These are phyloP conservation scores for Sporopachydermia lactativora DNA, from an alignment of 805 yeast genomes.

Conservation along the genomic window DNA sequence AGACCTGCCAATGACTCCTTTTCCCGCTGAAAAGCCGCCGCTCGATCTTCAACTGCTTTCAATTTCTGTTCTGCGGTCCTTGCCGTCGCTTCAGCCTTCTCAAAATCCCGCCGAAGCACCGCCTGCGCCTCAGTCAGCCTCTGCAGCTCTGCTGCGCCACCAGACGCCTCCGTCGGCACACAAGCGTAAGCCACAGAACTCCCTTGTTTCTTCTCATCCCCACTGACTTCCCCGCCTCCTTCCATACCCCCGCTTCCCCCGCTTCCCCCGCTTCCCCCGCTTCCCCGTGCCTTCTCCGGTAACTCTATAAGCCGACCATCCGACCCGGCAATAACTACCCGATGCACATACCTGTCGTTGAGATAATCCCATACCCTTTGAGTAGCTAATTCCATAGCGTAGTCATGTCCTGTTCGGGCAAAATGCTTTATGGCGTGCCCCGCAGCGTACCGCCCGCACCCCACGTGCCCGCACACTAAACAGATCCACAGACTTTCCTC, in stretches of 20 bases:
- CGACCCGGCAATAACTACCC: conserved; percentile 68
- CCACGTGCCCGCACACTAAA: conserved; percentile 80
- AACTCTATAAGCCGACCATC: conserved; percentile 87
- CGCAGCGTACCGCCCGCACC: conserved; percentile 77
- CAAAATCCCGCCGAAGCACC: conserved; percentile 13
- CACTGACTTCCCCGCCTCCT: conserved; percentile 7
- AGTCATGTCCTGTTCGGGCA: conserved; percentile 67
- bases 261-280: background rate
- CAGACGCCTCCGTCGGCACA: conserved; percentile 37
- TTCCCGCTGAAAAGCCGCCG: conserved; percentile 22
- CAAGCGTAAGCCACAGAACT: conserved; percentile 72
- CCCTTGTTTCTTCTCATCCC: conserved; percentile 30
- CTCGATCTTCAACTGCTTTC: conserved; percentile 15
- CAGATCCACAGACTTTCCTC: conserved; percentile 73
- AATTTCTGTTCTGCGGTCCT: conserved; percentile 7
- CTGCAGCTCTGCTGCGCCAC: conserved; percentile 17
- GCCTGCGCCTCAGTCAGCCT: conserved; percentile 17
- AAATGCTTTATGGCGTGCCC: conserved; percentile 82
- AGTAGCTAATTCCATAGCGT: conserved; percentile 74
- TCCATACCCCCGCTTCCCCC: conserved; percentile 4
- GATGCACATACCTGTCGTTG: conserved; percentile 79
- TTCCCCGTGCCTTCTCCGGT: conserved; percentile 18
- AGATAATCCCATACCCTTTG: conserved; percentile 94
- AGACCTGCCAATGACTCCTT: conserved; percentile 5
- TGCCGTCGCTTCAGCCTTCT: conserved; percentile 11